A percentile compares a stretch with the other conserved stretches of the same genome.
These are phyloP conservation scores for Mortierella alpina DNA, from an alignment of 192 early-diverging fungal species.

Conservation along the genomic window DNA sequence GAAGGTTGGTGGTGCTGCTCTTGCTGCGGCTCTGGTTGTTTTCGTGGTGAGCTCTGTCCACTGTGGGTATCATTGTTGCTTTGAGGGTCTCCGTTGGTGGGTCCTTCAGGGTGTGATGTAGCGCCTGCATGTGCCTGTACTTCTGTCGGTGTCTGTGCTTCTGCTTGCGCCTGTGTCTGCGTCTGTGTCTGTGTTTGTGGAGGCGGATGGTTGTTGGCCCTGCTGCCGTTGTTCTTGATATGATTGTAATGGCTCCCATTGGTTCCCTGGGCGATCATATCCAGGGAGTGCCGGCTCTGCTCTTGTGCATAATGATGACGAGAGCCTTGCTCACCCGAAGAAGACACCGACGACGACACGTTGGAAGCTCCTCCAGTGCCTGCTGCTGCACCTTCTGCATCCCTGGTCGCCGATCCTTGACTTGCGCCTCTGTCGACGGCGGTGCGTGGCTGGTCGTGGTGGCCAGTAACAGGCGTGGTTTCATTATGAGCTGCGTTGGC, in stretches of 20 bases:
- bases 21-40: conserved; percentile 7
- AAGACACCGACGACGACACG: no score
- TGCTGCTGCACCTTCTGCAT: conserved; percentile 3
- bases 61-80: conserved; percentile 20
- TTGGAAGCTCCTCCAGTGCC: not conserved
- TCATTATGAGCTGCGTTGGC: not conserved
- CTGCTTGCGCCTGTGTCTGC: not conserved
- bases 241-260: conserved; percentile 16
- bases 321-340: conserved; percentile 15
- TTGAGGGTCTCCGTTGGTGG: not conserved
- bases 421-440: not conserved
- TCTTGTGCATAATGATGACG: conserved; percentile 4
- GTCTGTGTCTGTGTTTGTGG: conserved; percentile 6
- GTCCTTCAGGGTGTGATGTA: not conserved
- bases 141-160: not conserved
- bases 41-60: conserved; percentile 3
- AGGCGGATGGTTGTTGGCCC: not conserved
- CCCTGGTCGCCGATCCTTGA: not conserved
- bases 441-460: not conserved
- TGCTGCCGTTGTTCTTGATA: no score
- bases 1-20: conserved; percentile 16
- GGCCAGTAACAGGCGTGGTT: not conserved
- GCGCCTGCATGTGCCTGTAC: not conserved
- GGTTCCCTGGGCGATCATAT: conserved; percentile 25
- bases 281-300: conserved; percentile 14